Conservation (phyloP, 2,329 filamentous ascomycete species). For the Fusarium pseudograminearum region DNA sequence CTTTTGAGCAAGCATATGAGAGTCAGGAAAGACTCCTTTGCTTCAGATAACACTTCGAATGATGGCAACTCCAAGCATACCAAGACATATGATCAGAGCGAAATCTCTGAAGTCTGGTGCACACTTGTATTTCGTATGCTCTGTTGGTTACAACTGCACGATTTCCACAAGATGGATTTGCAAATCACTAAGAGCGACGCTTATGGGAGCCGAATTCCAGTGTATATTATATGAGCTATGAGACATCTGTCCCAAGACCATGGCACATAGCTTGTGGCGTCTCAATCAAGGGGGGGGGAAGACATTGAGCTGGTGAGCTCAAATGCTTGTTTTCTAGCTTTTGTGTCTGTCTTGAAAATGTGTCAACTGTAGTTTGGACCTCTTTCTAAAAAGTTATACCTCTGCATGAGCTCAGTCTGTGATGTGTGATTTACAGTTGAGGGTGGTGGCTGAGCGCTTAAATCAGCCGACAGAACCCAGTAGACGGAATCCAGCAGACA, state of each 20-base stretch:
- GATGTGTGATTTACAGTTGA: too few species aligned
- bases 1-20: conserved; percentile 19
- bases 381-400: too few species aligned
- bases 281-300: too few species aligned
- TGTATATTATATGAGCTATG: conserved; percentile 48
- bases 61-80: neutral
- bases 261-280: too few species aligned
- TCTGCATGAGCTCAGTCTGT: too few species aligned
- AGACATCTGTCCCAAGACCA: too few species aligned
- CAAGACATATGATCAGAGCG: neutral
- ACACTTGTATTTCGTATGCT: conserved; percentile 55
- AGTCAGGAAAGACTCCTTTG: neutral
- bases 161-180: conserved; percentile 53
- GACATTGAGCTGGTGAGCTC: too few species aligned
- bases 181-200: conserved; percentile 52
- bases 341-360: rapidly evolving
- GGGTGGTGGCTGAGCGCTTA: too few species aligned
- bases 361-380: too few species aligned
- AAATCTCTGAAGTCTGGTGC: conserved; percentile 49
- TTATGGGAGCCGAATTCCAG: conserved; percentile 52
- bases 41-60: neutral
- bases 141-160: conserved; percentile 55
- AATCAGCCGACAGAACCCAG: too few species aligned
- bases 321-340: too few species aligned
- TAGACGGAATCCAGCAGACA: too few species aligned